A percentile compares a stretch with the other conserved stretches of the same genome.
phyloP scores from a whole-genome alignment of 805 yeast species.

The Vanderwaltozyma polyspora region DNA sequence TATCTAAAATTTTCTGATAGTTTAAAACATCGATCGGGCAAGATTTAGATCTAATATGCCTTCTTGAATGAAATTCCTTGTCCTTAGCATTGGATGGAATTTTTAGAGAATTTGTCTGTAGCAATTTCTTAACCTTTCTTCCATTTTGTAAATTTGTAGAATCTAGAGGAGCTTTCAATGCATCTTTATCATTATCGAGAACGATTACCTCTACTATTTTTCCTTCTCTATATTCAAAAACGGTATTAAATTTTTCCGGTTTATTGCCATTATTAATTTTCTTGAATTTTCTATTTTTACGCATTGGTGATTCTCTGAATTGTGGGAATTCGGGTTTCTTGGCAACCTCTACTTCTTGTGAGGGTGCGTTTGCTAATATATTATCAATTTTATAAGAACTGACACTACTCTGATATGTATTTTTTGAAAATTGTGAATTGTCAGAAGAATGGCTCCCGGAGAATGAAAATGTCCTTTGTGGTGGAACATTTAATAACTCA shows the following conservation, averaged over 20 bases:
- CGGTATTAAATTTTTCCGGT: conserved; percentile 1
- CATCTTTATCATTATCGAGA: conserved; percentile 12
- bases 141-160: neutral
- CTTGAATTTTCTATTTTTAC: too few relatives aligned
- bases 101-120: neutral
- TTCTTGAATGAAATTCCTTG: too few relatives aligned
- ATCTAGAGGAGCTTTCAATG: too few relatives aligned
- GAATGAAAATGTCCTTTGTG: conserved; percentile 10
- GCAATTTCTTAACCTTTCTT: neutral
- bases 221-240: conserved; percentile 13
- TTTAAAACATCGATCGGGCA: neutral
- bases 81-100: too few relatives aligned
- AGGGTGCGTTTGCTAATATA: neutral
- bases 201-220: conserved; percentile 19
- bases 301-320: neutral
- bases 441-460: conserved; percentile 13
- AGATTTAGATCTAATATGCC: conserved; percentile 2
- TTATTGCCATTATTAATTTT: too few relatives aligned
- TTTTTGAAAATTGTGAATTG: conserved; percentile 21
- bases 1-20: conserved; percentile 7
- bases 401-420: conserved; percentile 11
- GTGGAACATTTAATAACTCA: too few relatives aligned
- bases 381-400: conserved; percentile 12
- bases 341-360: neutral
- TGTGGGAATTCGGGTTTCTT: neutral